Conservation (phyloP, 805 yeast species). For the Ascoidea asiatica region DNA sequence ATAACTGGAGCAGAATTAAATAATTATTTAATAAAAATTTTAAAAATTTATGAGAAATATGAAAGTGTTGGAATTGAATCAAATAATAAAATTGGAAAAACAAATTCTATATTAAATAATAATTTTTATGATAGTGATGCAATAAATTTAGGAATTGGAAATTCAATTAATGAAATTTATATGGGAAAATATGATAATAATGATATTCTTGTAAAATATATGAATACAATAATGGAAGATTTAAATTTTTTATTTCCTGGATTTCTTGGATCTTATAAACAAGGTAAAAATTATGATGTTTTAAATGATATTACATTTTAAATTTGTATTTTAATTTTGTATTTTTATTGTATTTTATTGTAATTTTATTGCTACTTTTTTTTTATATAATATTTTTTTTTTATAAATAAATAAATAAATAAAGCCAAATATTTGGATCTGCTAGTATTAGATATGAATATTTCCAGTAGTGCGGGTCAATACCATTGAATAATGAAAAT, state of each 20-base stretch:
- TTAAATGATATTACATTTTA: neutral
- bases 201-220: neutral
- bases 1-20: neutral
- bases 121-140: neutral
- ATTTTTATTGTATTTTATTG: too few relatives aligned
- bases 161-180: neutral
- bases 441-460: too few relatives aligned
- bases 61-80: neutral
- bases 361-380: too few relatives aligned
- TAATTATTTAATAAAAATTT: too few relatives aligned
- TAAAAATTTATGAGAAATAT: too few relatives aligned
- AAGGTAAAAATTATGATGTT: neutral
- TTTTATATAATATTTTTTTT: too few relatives aligned
- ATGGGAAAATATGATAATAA: neutral
- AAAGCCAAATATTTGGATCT: too few relatives aligned
- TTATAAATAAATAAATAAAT: too few relatives aligned
- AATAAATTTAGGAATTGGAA: neutral
- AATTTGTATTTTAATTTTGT: too few relatives aligned
- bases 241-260: neutral
- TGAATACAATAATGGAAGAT: neutral
- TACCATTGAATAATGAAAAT: too few relatives aligned
- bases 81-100: too few relatives aligned
- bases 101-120: neutral
- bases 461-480: too few relatives aligned
- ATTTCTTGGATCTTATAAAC: constrained; percentile 4